phyloP scores from a whole-genome alignment of 176 grass and related monocot genomes.

The Pontederia paniculata region DNA sequence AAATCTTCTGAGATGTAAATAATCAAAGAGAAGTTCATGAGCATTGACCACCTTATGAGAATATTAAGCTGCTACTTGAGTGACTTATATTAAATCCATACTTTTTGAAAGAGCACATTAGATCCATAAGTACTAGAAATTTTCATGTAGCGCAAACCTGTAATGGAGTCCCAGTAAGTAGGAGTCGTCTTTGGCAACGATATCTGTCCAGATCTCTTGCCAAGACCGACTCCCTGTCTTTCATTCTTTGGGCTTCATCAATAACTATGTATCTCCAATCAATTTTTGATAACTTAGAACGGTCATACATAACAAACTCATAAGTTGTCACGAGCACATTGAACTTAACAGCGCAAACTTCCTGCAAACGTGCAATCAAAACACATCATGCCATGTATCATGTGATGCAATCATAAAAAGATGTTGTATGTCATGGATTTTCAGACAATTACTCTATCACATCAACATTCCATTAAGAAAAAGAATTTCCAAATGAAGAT shows the following conservation, averaged over 20 bases:
- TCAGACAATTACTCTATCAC: too few species aligned
- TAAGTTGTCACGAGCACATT: conserved; percentile 98
- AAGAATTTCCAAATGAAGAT: too few species aligned
- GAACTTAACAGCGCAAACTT: conserved; percentile 93
- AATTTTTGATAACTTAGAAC: conserved; percentile 95
- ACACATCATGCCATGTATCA: conserved; percentile 1
- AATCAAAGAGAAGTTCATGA: too few species aligned
- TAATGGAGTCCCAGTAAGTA: conserved; percentile 92
- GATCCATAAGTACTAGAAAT: background rate
- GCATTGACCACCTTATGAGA: too few species aligned
- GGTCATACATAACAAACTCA: conserved; percentile 97
- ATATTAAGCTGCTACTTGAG: too few species aligned
- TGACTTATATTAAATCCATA: too few species aligned
- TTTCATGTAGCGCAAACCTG: conserved; percentile 41
- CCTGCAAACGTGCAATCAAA: conserved; percentile 34
- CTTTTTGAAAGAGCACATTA: background rate
- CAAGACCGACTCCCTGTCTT: conserved; percentile 91
- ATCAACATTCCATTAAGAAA: too few species aligned
- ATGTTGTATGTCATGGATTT: too few species aligned
- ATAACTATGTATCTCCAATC: conserved; percentile 99
- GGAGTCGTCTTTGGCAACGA: conserved; percentile 85
- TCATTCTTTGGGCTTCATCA: conserved; percentile 98
- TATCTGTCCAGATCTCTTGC: conserved; percentile 94
- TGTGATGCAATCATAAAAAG: background rate
- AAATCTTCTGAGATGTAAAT: too few species aligned